Evolutionary conservation across 2,329 filamentous ascomycete genomes (phyloP).

Genomic region (Botrytis aclada): DNA sequence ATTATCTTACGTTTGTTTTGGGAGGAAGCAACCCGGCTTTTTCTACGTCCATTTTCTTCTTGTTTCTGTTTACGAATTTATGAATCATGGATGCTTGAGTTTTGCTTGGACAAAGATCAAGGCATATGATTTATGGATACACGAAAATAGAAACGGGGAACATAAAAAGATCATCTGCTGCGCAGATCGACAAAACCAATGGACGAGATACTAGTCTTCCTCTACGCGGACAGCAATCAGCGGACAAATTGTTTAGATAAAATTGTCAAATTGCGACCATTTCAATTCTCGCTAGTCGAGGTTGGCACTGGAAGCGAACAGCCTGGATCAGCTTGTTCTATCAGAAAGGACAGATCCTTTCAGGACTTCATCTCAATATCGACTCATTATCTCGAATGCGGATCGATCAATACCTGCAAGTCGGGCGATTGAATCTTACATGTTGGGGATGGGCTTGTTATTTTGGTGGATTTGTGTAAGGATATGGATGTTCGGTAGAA

Average conservation of each 20-base stretch:
- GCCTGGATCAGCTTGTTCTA: slow-evolving; percentile 7
- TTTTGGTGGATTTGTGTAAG: neutral
- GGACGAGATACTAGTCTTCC: slow-evolving; percentile 25
- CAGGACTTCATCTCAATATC: neutral
- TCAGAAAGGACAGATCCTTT: neutral
- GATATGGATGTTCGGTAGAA: neutral
- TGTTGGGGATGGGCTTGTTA: neutral
- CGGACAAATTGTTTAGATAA: slow-evolving; percentile 15
- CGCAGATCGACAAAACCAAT: slow-evolving; percentile 16
- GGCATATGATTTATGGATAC: slow-evolving; percentile 25
- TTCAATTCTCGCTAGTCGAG: slow-evolving; percentile 27
- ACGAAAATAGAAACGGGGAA: slow-evolving; percentile 25
- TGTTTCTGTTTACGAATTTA: slow-evolving; percentile 8
- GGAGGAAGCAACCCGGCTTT: slow-evolving; percentile 21
- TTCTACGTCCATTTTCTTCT: slow-evolving; percentile 34
- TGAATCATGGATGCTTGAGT: slow-evolving; percentile 24
- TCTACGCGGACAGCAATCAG: neutral
- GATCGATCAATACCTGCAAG: slow-evolving; percentile 8
- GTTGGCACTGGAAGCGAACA: neutral
- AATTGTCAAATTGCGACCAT: slow-evolving; percentile 24
- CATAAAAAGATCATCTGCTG: slow-evolving; percentile 10
- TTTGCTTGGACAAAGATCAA: slow-evolving; percentile 24
- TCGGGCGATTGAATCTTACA: slow-evolving; percentile 2
- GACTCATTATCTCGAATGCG: slow-evolving; percentile 5
- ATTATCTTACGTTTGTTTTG: slow-evolving; percentile 10